Evolutionary conservation across 305 asterid genomes (phyloP), one percentile per base, ranked within the genome.

Genomic region (Rubia occidens): DNA sequence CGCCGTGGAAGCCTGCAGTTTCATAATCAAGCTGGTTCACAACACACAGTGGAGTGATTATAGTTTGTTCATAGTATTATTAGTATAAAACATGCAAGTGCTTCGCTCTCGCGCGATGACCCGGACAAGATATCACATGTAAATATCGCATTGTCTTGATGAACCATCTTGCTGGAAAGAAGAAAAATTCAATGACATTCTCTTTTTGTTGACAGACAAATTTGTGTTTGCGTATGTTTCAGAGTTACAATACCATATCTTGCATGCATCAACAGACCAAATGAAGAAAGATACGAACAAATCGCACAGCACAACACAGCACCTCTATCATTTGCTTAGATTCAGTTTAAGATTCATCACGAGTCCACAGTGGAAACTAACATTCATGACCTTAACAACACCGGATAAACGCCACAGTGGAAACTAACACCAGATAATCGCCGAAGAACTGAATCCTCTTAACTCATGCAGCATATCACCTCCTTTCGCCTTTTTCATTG

Each of bases 131-230:
- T 61, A 32, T 42, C 77, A 51, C 70, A 39, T 79, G 86, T 82
- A 77, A 77, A 79, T 83, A 81, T 70, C 18, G 72, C 60, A 71
- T 54, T 77, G 76, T 70, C 68, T 71, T 72, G 74, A 66, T 75
- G 74, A 67, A 64, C 53, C 78, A 60, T 63, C 73, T 66, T 68
- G 59, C 77, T 69, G 75, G 68, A 61, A 39, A 80, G 69, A 64
- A 58, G 64, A 42, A 68, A 71, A 72, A 40, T 54, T 68, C 77
- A 68, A 15, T 11, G 74, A 70, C 76, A 49, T 63, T 75, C 71
- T 51, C 65, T 76, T 72, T 7, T 64, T 17, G 10, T 44, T 61
- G 66, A 61, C 18, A 10, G 65, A 21, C 51, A 9, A 1, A 20
- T 40, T 21, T 26, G 32, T 17, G 26, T 37, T 14, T 56, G 56